Evolutionary conservation across 1,139 yeast species (phyloP).

Genomic region (Sugiyamaella pinicola): DNA sequence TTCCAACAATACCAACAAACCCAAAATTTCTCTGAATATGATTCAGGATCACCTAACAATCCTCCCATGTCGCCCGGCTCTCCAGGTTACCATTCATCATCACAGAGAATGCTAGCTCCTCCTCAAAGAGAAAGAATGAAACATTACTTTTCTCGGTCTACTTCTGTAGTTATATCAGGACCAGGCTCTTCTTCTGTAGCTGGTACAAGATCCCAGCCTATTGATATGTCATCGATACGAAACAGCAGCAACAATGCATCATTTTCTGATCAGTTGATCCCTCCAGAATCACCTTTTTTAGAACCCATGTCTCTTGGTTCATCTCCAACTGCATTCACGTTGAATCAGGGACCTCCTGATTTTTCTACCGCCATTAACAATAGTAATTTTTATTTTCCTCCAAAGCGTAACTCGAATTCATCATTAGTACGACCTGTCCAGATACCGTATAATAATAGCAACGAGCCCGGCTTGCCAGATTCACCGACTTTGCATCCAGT

Average conservation of each 20-base stretch:
- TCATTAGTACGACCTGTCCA: constrained; percentile 12
- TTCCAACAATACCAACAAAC: constrained; percentile 3
- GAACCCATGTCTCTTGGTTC: constrained; percentile 28
- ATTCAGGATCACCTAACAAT: background rate
- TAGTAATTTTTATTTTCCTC: background rate
- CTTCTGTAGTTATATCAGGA: constrained; percentile 10
- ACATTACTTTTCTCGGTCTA: constrained; percentile 14
- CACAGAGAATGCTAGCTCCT: constrained; percentile 14
- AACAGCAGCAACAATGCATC: constrained; percentile 1
- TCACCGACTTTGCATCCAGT: constrained; percentile 31
- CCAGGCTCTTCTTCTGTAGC: constrained; percentile 14
- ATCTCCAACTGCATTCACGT: constrained; percentile 25
- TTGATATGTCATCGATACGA: constrained; percentile 3
- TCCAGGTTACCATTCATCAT: constrained; percentile 7
- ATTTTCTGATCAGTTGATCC: constrained; percentile 2
- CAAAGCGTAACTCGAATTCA: constrained; percentile 6
- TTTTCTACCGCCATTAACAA: background rate
- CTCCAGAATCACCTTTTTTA: constrained; percentile 31
- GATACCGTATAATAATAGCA: background rate
- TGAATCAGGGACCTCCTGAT: constrained; percentile 18
- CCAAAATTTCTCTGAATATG: background rate
- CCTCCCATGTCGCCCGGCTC: constrained; percentile 5
- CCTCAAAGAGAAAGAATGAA: constrained; percentile 14
- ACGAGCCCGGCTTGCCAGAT: constrained; percentile 21
- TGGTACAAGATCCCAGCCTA: constrained; percentile 8